phyloP scores from a whole-genome alignment of 306 rosid species.

The Cajanus cajan region DNA sequence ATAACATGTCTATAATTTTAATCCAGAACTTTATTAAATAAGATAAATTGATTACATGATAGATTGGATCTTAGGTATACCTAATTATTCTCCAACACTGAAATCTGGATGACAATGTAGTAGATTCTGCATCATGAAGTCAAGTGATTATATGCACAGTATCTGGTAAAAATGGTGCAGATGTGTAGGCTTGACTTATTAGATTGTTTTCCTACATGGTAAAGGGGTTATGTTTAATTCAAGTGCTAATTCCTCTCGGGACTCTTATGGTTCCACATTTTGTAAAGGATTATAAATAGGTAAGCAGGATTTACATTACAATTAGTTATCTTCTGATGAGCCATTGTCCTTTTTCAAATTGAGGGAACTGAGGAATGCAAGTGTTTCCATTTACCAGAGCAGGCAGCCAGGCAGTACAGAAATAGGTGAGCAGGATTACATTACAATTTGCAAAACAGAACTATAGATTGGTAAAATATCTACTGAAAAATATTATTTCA shows the following conservation, averaged over 20 bases:
- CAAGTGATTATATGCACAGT: background rate
- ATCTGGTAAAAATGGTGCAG: conserved; percentile 28
- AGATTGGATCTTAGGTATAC: too few species aligned
- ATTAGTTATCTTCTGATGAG: background rate
- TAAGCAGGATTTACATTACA: conserved; percentile 31
- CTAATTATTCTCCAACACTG: too few species aligned
- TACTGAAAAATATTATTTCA: background rate
- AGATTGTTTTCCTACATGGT: conserved; percentile 17
- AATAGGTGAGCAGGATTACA: conserved; percentile 31
- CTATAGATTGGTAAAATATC: background rate
- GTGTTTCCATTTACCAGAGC: conserved; percentile 7
- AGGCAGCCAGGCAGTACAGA: background rate
- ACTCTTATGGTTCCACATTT: conserved; percentile 5
- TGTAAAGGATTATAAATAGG: conserved; percentile 30
- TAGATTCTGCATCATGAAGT: conserved; percentile 21
- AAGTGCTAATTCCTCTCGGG: conserved; percentile 18
- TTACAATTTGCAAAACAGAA: conserved; percentile 11
- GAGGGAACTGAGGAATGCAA: conserved; percentile 23
- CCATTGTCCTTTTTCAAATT: background rate
- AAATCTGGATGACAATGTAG: conserved; percentile 21
- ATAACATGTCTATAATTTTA: too few species aligned
- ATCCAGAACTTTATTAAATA: too few species aligned
- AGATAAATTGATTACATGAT: too few species aligned
- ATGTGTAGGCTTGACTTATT: conserved; percentile 33
- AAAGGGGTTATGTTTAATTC: conserved; percentile 1